Evolutionary conservation across 2,329 filamentous ascomycete species (phyloP).

Genomic region (Pseudogymnoascus sp.): DNA sequence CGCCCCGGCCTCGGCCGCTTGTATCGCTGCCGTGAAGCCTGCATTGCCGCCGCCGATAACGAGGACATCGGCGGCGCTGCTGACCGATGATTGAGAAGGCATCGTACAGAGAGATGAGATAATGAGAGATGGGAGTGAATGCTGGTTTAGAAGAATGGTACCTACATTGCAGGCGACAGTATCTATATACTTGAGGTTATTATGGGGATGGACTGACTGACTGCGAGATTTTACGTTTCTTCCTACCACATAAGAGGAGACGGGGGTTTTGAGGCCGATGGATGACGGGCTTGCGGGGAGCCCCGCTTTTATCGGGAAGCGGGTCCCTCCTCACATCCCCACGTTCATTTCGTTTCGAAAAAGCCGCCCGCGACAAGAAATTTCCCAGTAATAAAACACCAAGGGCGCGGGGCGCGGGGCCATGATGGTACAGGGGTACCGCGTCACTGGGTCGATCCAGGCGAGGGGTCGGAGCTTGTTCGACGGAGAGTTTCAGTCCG

Average conservation of each 20-base stretch:
- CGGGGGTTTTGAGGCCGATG: not conserved
- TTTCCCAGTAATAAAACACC: too few relatives aligned
- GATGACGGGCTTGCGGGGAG: not conserved
- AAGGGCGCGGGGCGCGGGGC: not conserved
- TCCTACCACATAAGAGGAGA: not conserved
- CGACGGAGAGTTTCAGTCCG: not conserved
- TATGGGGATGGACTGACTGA: not conserved
- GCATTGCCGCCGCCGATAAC: slow-evolving; percentile 57
- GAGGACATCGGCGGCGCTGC: slow-evolving; percentile 33
- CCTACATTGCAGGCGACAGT: not conserved
- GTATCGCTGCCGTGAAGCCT: slow-evolving; percentile 51
- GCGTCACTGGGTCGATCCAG: not conserved
- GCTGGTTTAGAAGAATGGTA: slow-evolving; percentile 3
- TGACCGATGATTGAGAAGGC: not conserved
- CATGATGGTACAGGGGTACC: not conserved
- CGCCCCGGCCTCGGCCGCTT: slow-evolving; percentile 41
- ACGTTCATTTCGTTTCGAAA: too few relatives aligned
- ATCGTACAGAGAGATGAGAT: slow-evolving; percentile 8
- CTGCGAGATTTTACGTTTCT: not conserved
- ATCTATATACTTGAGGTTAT: not conserved
- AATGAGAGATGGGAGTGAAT: not conserved
- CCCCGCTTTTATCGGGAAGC: not conserved
- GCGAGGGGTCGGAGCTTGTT: not conserved
- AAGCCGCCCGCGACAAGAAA: too few relatives aligned
- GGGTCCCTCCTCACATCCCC: not conserved